Conservation (phyloP, 495 filamentous ascomycete genomes). For the Penicillium dipodomyicola region DNA sequence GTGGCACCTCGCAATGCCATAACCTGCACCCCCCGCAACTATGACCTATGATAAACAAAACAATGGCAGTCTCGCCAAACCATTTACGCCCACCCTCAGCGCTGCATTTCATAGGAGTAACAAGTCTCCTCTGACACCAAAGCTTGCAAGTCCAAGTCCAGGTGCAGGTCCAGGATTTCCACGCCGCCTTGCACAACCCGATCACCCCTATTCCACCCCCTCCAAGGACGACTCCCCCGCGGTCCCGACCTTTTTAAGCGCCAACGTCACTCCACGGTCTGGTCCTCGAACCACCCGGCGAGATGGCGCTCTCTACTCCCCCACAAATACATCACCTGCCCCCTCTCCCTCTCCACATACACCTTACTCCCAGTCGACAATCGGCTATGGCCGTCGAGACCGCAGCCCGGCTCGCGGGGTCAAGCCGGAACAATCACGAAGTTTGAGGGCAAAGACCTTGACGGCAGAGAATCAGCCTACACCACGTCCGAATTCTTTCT, state of each 20-base stretch:
- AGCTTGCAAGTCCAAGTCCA: constrained; percentile 43
- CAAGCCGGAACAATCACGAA: constrained; percentile 33
- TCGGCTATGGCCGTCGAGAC: constrained; percentile 36
- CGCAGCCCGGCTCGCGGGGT: constrained; percentile 40
- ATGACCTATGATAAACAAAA: constrained; percentile 57
- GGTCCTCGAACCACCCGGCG: constrained; percentile 63
- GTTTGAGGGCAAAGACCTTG: constrained; percentile 38
- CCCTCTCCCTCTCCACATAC: constrained; percentile 40
- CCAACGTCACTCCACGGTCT: constrained; percentile 72
- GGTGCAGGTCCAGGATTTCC: constrained; percentile 27
- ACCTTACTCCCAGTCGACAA: constrained; percentile 32
- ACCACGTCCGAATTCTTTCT: constrained; percentile 36
- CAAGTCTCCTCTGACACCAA: constrained; percentile 50
- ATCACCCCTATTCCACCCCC: constrained; percentile 33
- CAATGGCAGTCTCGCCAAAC: constrained; percentile 45
- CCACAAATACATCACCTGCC: constrained; percentile 51
- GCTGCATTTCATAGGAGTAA: constrained; percentile 42
- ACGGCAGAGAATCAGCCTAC: constrained; percentile 29
- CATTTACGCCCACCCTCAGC: constrained; percentile 51
- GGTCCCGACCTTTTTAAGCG: constrained; percentile 56
- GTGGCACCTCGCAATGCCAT: constrained; percentile 43
- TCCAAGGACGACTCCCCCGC: constrained; percentile 40
- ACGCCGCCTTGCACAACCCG: constrained; percentile 38
- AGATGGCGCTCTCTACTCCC: constrained; percentile 61
- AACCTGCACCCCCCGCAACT: constrained; percentile 36